phyloP scores from a whole-genome alignment of 176 grass and related monocot species.

The Thalia dealbata region DNA sequence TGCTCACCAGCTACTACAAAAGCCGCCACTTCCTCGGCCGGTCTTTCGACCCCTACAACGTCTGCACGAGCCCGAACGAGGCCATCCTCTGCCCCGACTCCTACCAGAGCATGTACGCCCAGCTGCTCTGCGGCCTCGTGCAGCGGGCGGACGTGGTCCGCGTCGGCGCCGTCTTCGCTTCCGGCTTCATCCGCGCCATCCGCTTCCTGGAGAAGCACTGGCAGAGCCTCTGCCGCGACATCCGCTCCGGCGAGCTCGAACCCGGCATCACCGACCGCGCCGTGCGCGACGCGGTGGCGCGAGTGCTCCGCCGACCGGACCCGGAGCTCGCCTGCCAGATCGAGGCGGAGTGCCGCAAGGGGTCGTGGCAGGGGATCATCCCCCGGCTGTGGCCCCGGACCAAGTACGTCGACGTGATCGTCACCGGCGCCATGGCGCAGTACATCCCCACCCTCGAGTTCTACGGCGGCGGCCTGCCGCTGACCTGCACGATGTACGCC shows the following conservation, averaged over 20 bases:
- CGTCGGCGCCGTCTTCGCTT: conserved; percentile 91
- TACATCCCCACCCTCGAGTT: conserved; percentile 91
- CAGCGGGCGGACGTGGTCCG: conserved; percentile 66
- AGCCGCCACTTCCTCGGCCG: conserved; percentile 82
- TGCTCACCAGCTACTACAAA: conserved; percentile 99
- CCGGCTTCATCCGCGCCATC: conserved; percentile 88
- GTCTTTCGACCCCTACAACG: conserved; percentile 62
- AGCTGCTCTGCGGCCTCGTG: conserved; percentile 82
- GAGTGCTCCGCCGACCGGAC: conserved; percentile 32
- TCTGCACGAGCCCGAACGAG: conserved; percentile 85
- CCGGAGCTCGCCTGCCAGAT: conserved; percentile 43
- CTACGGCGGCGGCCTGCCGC: conserved; percentile 74
- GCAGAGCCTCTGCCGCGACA: conserved; percentile 52
- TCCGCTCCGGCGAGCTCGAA: conserved; percentile 45
- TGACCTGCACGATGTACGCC: conserved; percentile 97
- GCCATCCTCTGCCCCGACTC: conserved; percentile 87
- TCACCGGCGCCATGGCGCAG: conserved; percentile 93
- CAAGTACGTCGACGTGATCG: conserved; percentile 97
- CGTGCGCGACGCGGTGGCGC: conserved; percentile 46
- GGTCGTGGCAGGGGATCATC: conserved; percentile 67
- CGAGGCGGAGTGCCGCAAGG: conserved; percentile 38
- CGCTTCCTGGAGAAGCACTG: conserved; percentile 85
- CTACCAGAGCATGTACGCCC: conserved; percentile 93
- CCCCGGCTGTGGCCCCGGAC: conserved; percentile 82
- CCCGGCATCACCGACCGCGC: conserved; percentile 35